A percentile compares a stretch with the other conserved stretches of the same genome.
Conservation (phyloP, 2,329 filamentous ascomycete genomes). For the Aspergillus sp. region DNA sequence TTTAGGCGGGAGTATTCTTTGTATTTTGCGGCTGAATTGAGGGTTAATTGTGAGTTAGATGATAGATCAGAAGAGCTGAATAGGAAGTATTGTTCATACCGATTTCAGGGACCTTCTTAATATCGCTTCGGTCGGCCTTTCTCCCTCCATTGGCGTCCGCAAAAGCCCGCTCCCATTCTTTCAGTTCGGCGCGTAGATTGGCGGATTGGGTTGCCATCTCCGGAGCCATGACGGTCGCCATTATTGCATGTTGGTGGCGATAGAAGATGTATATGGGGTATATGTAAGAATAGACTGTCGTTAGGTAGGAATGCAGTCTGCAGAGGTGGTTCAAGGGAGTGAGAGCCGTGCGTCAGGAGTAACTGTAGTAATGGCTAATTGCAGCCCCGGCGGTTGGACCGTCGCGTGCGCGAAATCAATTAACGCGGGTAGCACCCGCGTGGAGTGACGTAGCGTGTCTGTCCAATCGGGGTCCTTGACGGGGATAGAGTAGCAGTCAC, state of each 20-base stretch:
- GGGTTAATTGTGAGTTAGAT: background rate
- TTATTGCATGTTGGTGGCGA: conserved; percentile 27
- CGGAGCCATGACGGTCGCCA: conserved; percentile 27
- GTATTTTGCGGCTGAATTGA: conserved; percentile 48
- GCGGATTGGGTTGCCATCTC: conserved; percentile 33
- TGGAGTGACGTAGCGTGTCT: conserved; percentile 29
- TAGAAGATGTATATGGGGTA: background rate
- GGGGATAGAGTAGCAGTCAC: too few species aligned
- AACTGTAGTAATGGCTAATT: background rate
- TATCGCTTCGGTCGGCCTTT: conserved; percentile 51
- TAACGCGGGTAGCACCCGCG: conserved; percentile 26
- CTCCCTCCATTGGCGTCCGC: conserved; percentile 44
- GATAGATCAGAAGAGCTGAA: background rate
- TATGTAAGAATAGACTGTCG: background rate
- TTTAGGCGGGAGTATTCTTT: conserved; percentile 50
- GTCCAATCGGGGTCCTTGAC: background rate
- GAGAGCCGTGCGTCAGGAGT: background rate
- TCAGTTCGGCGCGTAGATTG: conserved; percentile 46
- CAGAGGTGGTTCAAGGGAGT: background rate
- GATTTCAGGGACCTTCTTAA: conserved; percentile 49
- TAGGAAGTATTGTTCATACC: conserved; percentile 29
- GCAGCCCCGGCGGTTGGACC: conserved; percentile 7
- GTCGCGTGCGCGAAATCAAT: conserved; percentile 33
- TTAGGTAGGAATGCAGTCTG: conserved; percentile 3
- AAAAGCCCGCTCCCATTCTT: conserved; percentile 52